Evolutionary conservation across 2,329 filamentous ascomycete species (phyloP), one percentile per base, ranked within the genome.

Genomic region (Alternaria triticina): DNA sequence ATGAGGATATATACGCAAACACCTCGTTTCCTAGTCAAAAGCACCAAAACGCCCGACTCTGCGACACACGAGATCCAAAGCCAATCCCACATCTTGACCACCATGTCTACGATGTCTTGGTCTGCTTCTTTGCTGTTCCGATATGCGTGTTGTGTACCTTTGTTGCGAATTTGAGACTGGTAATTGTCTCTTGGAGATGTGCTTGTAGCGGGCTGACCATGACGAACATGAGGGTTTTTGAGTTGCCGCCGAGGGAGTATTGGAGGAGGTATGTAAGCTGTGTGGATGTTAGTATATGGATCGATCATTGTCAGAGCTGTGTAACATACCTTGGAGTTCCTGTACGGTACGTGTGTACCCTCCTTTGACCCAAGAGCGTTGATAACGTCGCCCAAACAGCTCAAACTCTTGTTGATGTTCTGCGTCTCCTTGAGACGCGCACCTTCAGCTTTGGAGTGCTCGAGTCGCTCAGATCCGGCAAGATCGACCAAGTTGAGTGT

Each of bases 191-290:
- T 74, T 91, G 91, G 68, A 97, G 84, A 82, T 98, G 96, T 6
- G 90, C 91, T 82, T 96, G 92, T 62, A 98, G 84, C 33, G 96
- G 96, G 71, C 91, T 96, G 60, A 97, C 92, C 94, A 98, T 98
- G 78, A 98, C 93, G 79, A 99, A 97, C 96, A 99, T 99, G 73
- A 99, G 90, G 1, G 96, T 99, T 83, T 97, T 97, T 71, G 91
- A 96, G 80, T 97, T 97, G 15, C 96, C 96, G 5, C 96, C 95
- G 8, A 99, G 85, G 4, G 93, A 97, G 77, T 96, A 96, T 87
- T 98, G 93, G 40, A 99, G 86, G 50, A 99, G 86, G 76, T 97
- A 97, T 9, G 96, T 99, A 69, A 99, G 86, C 87, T 91, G 54
- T 11, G 4, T 10, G 46, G 5, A 13, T 36, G 36, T 74, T 72